Base-by-base conservation (phyloP, 129 eudicot genomes). In the Lactuca sativa region DNA sequence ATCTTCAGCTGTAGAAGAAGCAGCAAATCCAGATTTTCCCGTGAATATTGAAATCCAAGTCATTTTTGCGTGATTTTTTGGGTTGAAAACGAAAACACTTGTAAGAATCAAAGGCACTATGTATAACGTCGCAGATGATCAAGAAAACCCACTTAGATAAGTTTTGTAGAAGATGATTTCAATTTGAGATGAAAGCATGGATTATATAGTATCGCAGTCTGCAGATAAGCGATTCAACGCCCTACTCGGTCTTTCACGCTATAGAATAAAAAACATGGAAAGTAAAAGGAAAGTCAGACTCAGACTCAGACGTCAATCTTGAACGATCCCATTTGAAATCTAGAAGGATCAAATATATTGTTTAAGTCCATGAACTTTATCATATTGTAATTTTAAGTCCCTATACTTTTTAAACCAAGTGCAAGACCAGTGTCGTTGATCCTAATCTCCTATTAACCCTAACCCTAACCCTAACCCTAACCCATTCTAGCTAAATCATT, bases 11-110 rank as follows among this genome's bases (percentile, higher is more conserved):
- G 82, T 78, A 38, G 82, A 78, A 17, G 72, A 70, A 78, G 82
- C 82, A 17, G 82, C 72, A 40, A 64, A 78, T 1, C 82, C 82
- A 48, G 77, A 63, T n/a, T 71, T 43, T 48, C 82, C 82, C 3
- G 65, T 89, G 59, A 80, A 68, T 52, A 85, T 82, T 58, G 84
- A 78, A 38, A 84, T 68, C 96, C 96, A 89, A 47, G 52, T 47
- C 90, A 89, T 89, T 7, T 34, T 70, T 33, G 5, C 30, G 34
- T 6, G 51, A 7, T 44, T 11, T 33, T 34, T 41, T 37, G 9
- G 38, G 52, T 51, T 21, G 6, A 37, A 63, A n/a, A 4, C 7
- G 10, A 71, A 13, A 10, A 33, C 10, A 4, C 9, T 61, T 12
- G 36, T 11, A 52, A 9, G 43, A 52, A 62, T n/a, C 52, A 25